Evolutionary conservation across 495 filamentous ascomycete species (phyloP).

Genomic region (Lophium mytilinum): DNA sequence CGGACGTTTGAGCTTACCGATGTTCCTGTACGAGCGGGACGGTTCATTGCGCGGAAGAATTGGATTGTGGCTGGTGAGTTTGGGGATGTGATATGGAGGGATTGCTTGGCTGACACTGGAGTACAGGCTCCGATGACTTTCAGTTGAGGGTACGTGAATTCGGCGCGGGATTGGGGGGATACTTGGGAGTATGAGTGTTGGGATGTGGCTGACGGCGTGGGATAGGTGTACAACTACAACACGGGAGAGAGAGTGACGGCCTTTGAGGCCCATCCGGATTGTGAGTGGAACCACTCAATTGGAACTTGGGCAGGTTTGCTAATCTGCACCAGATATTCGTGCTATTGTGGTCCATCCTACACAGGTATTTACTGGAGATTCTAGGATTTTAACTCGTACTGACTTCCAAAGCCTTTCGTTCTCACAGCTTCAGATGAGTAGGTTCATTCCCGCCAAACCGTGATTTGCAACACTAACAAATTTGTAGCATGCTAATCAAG

Average conservation of each 20-base stretch:
- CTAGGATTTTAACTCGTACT: too few relatives aligned
- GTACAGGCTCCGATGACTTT: conserved; percentile 75
- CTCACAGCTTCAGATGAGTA: conserved; percentile 89
- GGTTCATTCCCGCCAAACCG: too few relatives aligned
- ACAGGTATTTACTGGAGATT: conserved; percentile 34
- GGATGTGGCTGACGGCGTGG: too few relatives aligned
- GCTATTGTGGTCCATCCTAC: conserved; percentile 96
- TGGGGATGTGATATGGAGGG: too few relatives aligned
- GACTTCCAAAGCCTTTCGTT: conserved; percentile 57
- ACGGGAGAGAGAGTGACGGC: conserved; percentile 98
- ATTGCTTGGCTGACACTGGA: conserved; percentile 1
- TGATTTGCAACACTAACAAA: too few relatives aligned
- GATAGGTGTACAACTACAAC: conserved; percentile 67
- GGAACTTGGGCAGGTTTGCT: too few relatives aligned
- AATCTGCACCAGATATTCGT: conserved; percentile 54
- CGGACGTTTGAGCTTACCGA: conserved; percentile 99
- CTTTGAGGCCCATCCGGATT: conserved; percentile 97
- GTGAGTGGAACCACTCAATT: too few relatives aligned
- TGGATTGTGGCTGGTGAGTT: conserved; percentile 85
- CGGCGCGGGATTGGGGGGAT: conserved; percentile 34
- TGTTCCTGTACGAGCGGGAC: conserved; percentile 93
- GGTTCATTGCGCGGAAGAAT: conserved; percentile 96
- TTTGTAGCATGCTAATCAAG: conserved; percentile 77
- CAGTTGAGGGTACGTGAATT: conserved; percentile 55
- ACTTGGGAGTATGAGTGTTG: conserved; percentile 31